Evolutionary conservation across 345 rosid genomes (phyloP), one percentile per base, ranked within the genome.

Genomic region (Gossypium australe): DNA sequence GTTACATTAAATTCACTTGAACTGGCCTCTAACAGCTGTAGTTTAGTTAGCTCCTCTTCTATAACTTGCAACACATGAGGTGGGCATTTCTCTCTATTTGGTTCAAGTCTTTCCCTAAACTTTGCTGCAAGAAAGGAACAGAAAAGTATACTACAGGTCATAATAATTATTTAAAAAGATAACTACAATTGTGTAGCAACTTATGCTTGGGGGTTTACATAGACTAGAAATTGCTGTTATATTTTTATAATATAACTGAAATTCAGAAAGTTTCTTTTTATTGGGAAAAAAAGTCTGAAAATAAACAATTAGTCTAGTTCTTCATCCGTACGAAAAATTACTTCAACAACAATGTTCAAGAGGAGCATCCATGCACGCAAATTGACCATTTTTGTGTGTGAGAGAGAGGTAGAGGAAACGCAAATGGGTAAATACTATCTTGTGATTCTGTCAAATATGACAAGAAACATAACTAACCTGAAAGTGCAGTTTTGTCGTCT

Each of bases 1-100:
- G 99, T 96, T 70, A 96, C 99, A 81, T 93, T 96, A 86, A 96
- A 96, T 87, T 96, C 99, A 86, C 99, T 96, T 29, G 99, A 96
- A 83, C 99, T 96, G 74, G 99, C 97, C 83, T 96, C 99, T 82
- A 96, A 85, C 70, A 96, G 90, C 89, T 93, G 98, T 85, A 96
- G 83, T 78, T 96, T 96, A 62, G 97, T 91, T 71, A 96, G 93
- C 86, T 96, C 99, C 83, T 96, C 99, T 82, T 95, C 97, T 70
- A 93, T 93, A 71, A 93, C 98, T 90, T 93, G 98, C 84, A 92
- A 78, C 59, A 96, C 88, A 76, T 91, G 96, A 44, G 89, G 83
- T 13, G 99, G 99, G 77, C 92, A 88, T 72, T 90, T 93, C 22
- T 93, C 98, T 86, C 77, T 87, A 77, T 86, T 93, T 71, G 91